These are phyloP conservation scores for grape (Vitis vinifera) DNA, from an alignment of 164 flowering plant species.

Conservation along the genomic window ASM3070453v1 NC_081805.1:8188501-8189000, in stretches of 20 bases:
- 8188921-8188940: conserved; percentile 28
- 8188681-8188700: conserved; percentile 61
- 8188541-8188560: too few relatives aligned
- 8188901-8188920: conserved; percentile 5
- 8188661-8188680: conserved; percentile 72
- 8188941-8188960: conserved; percentile 68
- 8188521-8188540: too few relatives aligned
- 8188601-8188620: background rate
- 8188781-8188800: conserved; percentile 45
- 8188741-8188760: conserved; percentile 31
- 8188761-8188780: conserved; percentile 26
- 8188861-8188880: background rate
- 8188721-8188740: conserved; percentile 67
- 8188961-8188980: conserved; percentile 66
- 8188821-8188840: background rate
- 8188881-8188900: background rate
- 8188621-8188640: background rate
- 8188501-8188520: too few relatives aligned
- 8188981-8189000: conserved; percentile 55
- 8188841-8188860: background rate
- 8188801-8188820: conserved; percentile 27
- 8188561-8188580: too few relatives aligned
- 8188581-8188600: too few relatives aligned
- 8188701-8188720: conserved; percentile 73
- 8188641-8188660: conserved; percentile 52